phyloP scores from a whole-genome alignment of 176 grass and related monocot genomes.

The Dactylis glomerata region DNA sequence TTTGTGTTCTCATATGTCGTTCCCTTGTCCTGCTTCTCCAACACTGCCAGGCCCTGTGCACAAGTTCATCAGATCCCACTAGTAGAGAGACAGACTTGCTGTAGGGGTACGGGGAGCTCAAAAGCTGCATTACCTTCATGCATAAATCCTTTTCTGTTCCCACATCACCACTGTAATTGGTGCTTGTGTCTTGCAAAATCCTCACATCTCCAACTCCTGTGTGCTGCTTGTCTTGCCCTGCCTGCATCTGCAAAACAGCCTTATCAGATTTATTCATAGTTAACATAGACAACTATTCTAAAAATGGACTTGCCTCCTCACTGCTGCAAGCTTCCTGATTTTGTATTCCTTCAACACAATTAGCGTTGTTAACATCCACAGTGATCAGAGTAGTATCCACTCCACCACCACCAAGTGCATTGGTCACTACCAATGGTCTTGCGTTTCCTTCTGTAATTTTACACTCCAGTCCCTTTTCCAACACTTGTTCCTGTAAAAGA shows the following conservation, averaged over 20 bases:
- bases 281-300: neutral
- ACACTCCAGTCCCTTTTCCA: slow-evolving; percentile 4
- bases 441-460: slow-evolving; percentile 19
- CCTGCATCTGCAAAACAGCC: slow-evolving; percentile 25
- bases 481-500: slow-evolving; percentile 20
- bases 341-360: neutral
- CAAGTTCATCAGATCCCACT: slow-evolving; percentile 1
- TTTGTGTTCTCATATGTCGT: neutral
- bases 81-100: neutral
- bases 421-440: slow-evolving; percentile 10
- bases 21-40: slow-evolving; percentile 15
- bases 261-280: slow-evolving; percentile 17
- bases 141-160: slow-evolving; percentile 12
- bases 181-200: slow-evolving; percentile 23
- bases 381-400: neutral
- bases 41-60: slow-evolving; percentile 7
- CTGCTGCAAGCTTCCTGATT: neutral
- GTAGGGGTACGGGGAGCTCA: neutral
- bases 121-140: slow-evolving; percentile 22
- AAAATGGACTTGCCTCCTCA: slow-evolving; percentile 29
- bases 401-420: neutral
- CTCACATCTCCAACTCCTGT: slow-evolving; percentile 14
- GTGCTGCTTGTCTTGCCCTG: slow-evolving; percentile 18
- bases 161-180: slow-evolving; percentile 7
- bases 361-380: slow-evolving; percentile 12